A percentile compares a stretch with the other conserved stretches of the same genome.
Evolutionary conservation across 2,329 filamentous ascomycete genomes (phyloP).

Genomic region (Pleoardoris graminearum): DNA sequence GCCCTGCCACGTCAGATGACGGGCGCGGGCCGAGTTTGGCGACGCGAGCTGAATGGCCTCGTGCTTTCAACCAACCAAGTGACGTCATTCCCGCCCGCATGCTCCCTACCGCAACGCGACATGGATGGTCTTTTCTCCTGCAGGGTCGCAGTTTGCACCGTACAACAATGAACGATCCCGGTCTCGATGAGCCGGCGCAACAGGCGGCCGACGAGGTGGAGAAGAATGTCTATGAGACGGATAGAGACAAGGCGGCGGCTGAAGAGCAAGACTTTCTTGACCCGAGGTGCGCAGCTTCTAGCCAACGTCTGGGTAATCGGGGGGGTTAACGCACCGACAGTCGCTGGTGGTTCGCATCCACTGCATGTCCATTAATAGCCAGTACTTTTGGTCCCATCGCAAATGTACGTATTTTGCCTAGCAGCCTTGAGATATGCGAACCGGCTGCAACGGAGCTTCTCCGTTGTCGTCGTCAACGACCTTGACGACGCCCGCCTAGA

Average conservation of each 20-base stretch:
- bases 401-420: slow-evolving; percentile 47
- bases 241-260: slow-evolving; percentile 42
- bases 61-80: slow-evolving; percentile 12
- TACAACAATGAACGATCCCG: slow-evolving; percentile 52
- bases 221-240: slow-evolving; percentile 34
- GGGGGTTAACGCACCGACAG: slow-evolving; percentile 28
- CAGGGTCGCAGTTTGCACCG: neutral
- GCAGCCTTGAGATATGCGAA: neutral
- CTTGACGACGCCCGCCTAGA: too few species aligned
- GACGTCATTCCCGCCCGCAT: slow-evolving; percentile 20
- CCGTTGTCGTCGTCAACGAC: too few species aligned
- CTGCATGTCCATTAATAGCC: slow-evolving; percentile 61
- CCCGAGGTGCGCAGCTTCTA: slow-evolving; percentile 43
- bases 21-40: neutral
- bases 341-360: slow-evolving; percentile 65
- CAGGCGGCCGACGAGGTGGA: slow-evolving; percentile 53
- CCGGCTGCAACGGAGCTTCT: too few species aligned
- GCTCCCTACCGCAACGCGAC: neutral
- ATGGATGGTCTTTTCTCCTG: neutral
- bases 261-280: slow-evolving; percentile 50
- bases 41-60: neutral
- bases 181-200: slow-evolving; percentile 54
- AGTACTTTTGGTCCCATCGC: slow-evolving; percentile 60
- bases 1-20: slow-evolving; percentile 8
- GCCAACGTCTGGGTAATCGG: too few species aligned